Evolutionary conservation across 192 early-diverging fungal genomes (phyloP).

Genomic region (Backusella liffmaniae): DNA sequence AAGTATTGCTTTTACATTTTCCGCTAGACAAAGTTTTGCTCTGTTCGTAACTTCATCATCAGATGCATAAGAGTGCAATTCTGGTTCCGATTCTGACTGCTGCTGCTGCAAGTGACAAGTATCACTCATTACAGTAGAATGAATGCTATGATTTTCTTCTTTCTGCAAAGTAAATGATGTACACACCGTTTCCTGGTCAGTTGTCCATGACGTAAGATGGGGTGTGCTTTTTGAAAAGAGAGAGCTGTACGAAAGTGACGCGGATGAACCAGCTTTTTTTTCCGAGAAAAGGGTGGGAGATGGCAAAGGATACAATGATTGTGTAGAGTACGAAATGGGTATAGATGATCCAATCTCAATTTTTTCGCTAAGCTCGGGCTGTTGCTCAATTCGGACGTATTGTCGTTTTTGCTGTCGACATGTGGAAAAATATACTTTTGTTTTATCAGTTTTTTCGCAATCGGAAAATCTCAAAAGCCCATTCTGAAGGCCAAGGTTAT

Average conservation of each 20-base stretch:
- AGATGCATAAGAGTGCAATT: not conserved
- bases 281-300: not conserved
- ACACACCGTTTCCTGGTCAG: not conserved
- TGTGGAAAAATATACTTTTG: not conserved
- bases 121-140: not conserved
- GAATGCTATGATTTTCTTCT: not conserved
- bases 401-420: not conserved
- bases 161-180: not conserved
- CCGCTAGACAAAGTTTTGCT: not conserved
- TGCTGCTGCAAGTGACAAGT: not conserved
- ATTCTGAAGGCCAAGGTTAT: not conserved
- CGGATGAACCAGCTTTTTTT: not conserved
- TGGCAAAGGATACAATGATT: not conserved
- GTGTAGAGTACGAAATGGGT: not conserved
- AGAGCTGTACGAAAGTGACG: not conserved
- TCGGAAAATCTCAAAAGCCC: not conserved
- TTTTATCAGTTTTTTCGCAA: not conserved
- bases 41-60: not conserved
- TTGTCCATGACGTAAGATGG: not conserved
- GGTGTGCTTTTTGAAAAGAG: not conserved
- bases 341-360: not conserved
- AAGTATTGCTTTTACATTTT: not conserved
- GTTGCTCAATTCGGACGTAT: not conserved
- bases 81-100: not conserved
- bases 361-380: not conserved